Evolutionary conservation across 345 rosid genomes (phyloP), one percentile per base, ranked within the genome.

Genomic region (Abelmoschus esculentus): DNA sequence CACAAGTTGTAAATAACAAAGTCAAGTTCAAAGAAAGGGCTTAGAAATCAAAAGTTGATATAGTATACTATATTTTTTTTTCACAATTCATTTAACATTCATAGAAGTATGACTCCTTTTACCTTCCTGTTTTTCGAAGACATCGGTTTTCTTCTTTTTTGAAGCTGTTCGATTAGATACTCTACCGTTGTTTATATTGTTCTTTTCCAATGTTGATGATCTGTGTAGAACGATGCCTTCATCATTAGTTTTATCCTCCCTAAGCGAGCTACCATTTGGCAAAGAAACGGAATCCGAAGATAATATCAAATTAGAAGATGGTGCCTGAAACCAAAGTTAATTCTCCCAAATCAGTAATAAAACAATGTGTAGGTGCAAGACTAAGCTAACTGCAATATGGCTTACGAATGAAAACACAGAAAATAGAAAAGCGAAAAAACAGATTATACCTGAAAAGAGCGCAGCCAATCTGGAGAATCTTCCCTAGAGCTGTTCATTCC

Each of bases 401-500:
- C 8, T 58, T 26, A 22, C 44, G 29, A 8, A 19, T 14, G 44
- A 46, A 31, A 15, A 34, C 38, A 34, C 38, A 34, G 38, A 34
- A 34, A 34, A 34, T 34, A 34, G 38, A 5, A 34, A 34, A 34
- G 34, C 34, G 34, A 31, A 31, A 31, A 31, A 31, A 3, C 12
- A 8, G 47, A 17, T 59, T 10, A 64, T 65, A 91, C 96, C 96
- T 86, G 80, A 73, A 78, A 91, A 69, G 85, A 78, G 18, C 84
- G 89, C 49, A 89, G 83, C 97, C 93, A 91, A 63, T 91, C 91
- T 0, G 97, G 93, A 80, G 97, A 89, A 74, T 79, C 83, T 77
- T 86, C 93, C 69, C 96, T 78, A 17, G 92, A 85, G 78, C 79
- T 77, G 74, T 87, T 85, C 96, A 91, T 88, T 55, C 44, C 73